Percentiles rank a stretch among this genome's conserved stretches.
Conservation (phyloP, 495 filamentous ascomycete genomes). For the Corynascus novoguineensis region DNA sequence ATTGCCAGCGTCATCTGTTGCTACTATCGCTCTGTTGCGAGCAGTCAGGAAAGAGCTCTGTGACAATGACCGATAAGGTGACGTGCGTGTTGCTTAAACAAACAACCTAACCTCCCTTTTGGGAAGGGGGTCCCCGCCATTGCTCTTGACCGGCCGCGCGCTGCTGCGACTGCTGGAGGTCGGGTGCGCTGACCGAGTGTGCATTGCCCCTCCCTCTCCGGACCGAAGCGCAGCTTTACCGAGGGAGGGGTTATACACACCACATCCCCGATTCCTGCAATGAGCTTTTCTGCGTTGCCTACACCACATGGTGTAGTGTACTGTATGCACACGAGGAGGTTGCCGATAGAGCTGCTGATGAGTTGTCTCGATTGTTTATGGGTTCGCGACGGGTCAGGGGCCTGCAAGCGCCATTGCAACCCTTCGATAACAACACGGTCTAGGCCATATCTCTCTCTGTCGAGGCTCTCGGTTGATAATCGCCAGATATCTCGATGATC, state of each 20-base stretch:
- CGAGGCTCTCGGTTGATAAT: neutral
- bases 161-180: too few species aligned
- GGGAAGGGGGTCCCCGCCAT: too few species aligned
- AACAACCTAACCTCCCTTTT: too few species aligned
- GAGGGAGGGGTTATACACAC: neutral
- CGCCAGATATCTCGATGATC: neutral
- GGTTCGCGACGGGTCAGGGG: neutral
- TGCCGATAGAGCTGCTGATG: neutral
- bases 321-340: too few species aligned
- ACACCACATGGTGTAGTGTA: too few species aligned
- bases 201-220: slow-evolving; percentile 13
- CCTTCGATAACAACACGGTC: neutral
- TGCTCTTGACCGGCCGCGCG: too few species aligned
- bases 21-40: too few species aligned
- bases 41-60: too few species aligned
- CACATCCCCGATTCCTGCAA: neutral
- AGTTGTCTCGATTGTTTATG: neutral
- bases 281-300: neutral
- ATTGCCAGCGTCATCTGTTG: too few species aligned
- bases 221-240: slow-evolving; percentile 4
- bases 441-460: neutral
- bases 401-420: too few species aligned
- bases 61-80: too few species aligned
- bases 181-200: slow-evolving; percentile 7
- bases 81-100: too few species aligned